These are phyloP conservation scores for Filobasidium uniguttulatum DNA, from an alignment of 1,284 basidiomycete species.

Conservation along the genomic window DNA sequence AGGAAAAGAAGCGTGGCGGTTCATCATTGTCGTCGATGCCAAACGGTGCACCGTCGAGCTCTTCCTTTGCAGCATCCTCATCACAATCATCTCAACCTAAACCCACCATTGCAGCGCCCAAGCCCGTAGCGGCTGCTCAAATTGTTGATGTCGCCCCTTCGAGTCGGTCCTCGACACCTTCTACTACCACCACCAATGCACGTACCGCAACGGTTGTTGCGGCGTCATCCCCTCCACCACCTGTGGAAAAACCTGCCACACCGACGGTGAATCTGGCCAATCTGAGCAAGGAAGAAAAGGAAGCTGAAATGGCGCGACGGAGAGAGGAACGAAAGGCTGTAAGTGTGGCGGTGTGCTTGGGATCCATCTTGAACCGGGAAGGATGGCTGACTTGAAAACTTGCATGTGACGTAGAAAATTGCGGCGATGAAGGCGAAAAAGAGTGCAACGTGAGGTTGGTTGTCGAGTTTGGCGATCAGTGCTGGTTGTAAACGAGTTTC, in stretches of 20 bases:
- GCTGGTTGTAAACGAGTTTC: too few species aligned
- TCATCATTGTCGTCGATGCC: too few species aligned
- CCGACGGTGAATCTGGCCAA: constrained; percentile 26
- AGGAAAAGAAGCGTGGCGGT: too few species aligned
- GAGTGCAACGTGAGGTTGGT: too few species aligned
- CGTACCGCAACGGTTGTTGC: constrained; percentile 10
- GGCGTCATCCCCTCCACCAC: too few species aligned
- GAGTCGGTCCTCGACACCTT: too few species aligned
- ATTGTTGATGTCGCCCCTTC: constrained; percentile 15
- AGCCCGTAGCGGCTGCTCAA: constrained; percentile 22
- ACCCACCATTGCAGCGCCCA: background rate
- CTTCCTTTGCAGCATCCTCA: too few species aligned
- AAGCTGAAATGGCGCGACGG: constrained; percentile 69
- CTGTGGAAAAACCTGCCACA: constrained; percentile 24
- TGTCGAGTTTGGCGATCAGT: too few species aligned
- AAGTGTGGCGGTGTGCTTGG: constrained; percentile 13
- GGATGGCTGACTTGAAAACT: background rate
- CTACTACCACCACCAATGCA: constrained; percentile 5
- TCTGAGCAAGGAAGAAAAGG: constrained; percentile 74
- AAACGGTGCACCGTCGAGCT: too few species aligned
- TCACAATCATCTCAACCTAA: too few species aligned
- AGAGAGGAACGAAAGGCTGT: constrained; percentile 66
- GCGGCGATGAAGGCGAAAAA: constrained; percentile 37
- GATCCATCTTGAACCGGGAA: background rate
- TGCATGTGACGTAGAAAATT: constrained; percentile 27